A percentile compares a stretch with the other conserved stretches of the same genome.
Conservation (phyloP, 75 land plant genomes). For the Gnetum montanum region DNA sequence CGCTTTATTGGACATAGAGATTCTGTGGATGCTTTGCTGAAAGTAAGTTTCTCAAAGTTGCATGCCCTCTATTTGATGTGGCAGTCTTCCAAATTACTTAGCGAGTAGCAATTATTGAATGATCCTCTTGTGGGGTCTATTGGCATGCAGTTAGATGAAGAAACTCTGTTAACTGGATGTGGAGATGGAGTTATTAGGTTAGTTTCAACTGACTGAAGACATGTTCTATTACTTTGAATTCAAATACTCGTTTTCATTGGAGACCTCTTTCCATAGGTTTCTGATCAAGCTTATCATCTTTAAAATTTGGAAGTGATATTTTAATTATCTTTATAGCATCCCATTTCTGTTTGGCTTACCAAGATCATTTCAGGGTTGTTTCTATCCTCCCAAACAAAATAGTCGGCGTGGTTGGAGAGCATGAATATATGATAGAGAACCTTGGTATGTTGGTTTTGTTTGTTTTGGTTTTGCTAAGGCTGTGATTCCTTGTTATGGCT, state of each 20-base stretch:
- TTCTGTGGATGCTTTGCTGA: constrained; percentile 76
- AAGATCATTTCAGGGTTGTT: constrained; percentile 68
- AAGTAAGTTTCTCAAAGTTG: constrained; percentile 30
- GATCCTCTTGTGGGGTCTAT: too few relatives aligned
- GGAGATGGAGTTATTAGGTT: constrained; percentile 89
- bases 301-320: not conserved
- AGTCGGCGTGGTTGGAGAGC: constrained; percentile 91
- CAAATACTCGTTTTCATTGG: too few relatives aligned
- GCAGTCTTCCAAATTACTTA: not conserved
- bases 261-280: too few relatives aligned
- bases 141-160: constrained; percentile 91
- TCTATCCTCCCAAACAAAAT: constrained; percentile 84
- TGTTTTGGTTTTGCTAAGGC: too few relatives aligned
- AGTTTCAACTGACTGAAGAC: not conserved
- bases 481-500: not conserved
- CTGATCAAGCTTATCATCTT: not conserved
- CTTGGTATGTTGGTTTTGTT: constrained; percentile 43
- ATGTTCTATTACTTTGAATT: not conserved
- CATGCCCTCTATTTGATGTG: not conserved
- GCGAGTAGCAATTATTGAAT: too few relatives aligned
- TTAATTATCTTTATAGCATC: constrained; percentile 1
- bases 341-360: not conserved
- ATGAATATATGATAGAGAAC: constrained; percentile 81
- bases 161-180: constrained; percentile 77
- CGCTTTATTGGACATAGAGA: constrained; percentile 78